These are phyloP conservation scores for Dunaliella salina DNA, from an alignment of 163 green algal genomes.

Conservation along the genomic window DNA sequence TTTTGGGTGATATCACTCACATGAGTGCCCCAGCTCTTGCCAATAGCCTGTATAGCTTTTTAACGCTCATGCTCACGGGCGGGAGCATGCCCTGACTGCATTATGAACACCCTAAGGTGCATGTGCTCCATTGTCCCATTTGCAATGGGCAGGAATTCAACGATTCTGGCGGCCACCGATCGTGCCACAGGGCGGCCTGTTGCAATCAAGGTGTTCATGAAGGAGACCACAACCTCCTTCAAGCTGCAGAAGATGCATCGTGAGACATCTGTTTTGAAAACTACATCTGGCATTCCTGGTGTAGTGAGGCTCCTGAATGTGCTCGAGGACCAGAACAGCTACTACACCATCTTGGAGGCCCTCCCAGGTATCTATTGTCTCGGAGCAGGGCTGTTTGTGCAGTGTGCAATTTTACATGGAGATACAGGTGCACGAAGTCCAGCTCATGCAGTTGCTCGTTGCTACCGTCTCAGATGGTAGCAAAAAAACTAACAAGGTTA, in stretches of 20 bases:
- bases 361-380: neutral
- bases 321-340: constrained; percentile 18
- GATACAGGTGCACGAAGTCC: neutral
- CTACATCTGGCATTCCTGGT: constrained; percentile 5
- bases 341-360: constrained; percentile 28
- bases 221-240: neutral
- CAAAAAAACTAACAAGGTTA: no score
- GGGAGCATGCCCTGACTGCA: no score
- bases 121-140: no score
- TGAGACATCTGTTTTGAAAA: constrained; percentile 12
- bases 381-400: no score
- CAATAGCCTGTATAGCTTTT: no score
- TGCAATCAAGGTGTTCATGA: constrained; percentile 22
- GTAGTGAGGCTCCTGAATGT: constrained; percentile 23
- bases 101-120: no score
- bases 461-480: no score
- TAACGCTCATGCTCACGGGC: no score
- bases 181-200: constrained; percentile 13
- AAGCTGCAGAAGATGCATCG: constrained; percentile 19
- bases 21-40: no score
- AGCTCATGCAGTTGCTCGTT: neutral
- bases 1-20: no score
- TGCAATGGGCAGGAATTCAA: constrained; percentile 11
- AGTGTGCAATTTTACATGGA: no score
- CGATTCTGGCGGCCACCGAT: constrained; percentile 22